Conservation (phyloP, 1,284 basidiomycete species). For the Meira miltonrushii region DNA sequence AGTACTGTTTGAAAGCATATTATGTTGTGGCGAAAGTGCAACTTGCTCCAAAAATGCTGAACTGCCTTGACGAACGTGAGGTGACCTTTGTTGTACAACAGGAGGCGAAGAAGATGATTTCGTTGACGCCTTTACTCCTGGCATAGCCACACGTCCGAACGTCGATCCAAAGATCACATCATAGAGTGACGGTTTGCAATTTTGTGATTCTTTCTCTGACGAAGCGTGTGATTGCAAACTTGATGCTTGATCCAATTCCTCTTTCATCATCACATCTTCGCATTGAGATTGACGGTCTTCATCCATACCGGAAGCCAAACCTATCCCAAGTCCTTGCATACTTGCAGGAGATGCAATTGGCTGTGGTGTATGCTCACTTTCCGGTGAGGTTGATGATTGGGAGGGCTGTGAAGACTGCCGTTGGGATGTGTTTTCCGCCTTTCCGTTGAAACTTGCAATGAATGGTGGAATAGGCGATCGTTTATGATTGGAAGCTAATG, state of each 20-base stretch:
- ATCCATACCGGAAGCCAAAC: background rate
- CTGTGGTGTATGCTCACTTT: too few relatives aligned
- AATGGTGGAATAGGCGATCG: too few relatives aligned
- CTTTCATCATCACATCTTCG: too few relatives aligned
- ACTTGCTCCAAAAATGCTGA: conserved; percentile 4
- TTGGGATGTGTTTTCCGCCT: background rate
- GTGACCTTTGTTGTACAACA: background rate
- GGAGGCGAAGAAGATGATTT: background rate
- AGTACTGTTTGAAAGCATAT: background rate
- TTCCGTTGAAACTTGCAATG: background rate
- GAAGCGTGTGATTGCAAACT: background rate
- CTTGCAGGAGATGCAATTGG: background rate
- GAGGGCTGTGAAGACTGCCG: background rate
- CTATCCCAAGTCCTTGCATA: background rate
- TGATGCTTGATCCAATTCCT: background rate
- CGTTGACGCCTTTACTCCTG: background rate
- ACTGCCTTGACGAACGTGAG: conserved; percentile 4
- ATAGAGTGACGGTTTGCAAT: background rate
- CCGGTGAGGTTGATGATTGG: background rate
- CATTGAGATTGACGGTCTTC: background rate
- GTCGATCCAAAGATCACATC: conserved; percentile 9
- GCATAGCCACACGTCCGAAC: background rate
- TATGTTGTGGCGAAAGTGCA: background rate
- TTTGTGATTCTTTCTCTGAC: background rate
- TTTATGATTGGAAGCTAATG: background rate